Base-by-base conservation (phyloP, 768 basidiomycete genomes). In the Coprinellus aureogranulatus region DNA sequence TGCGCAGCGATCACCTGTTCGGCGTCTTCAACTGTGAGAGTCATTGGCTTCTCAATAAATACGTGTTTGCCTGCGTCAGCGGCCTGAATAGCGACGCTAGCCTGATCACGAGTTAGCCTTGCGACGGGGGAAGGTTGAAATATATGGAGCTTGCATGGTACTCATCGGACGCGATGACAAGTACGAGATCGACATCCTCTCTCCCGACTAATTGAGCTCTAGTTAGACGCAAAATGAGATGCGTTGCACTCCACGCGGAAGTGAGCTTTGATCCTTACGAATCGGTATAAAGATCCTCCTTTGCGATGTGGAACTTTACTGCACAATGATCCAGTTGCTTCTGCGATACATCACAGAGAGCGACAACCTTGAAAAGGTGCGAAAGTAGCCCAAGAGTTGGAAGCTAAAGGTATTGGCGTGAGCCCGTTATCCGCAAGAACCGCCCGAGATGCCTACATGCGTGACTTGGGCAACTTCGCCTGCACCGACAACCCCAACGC, bases 351-450 rank as follows among this genome's bases (percentile, higher is more conserved):
- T 52, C 50, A 20, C 50, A 52, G 11, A 52, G 34, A 5, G 50
- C 50, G 20, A 52, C 34, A 16, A 52, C 31, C 34, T 52, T 34
- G 50, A 20, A 52, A 8, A 52, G 31, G 23, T 52, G 50, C 20
- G 50, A 39, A 39, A 52, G 50, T 23, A 52, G 31, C n/a, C 50
- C 50, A 18, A 52, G 34, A n/a, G 50, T 52, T 30, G 50, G 50
- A 22, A 52, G 30, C 50, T 52, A 34, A 49, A 16, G 14, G 1
- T 6, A 6, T 14, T 34, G 8, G 4, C 14, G 22, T 52, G 16
- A 37, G 23, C 22, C 18, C 3, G 50, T 16, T 20, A 9, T 39
- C 18, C 18, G n/a, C 9, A 20, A 18, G 20, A 37, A 20, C n/a
- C 34, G 30, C 31, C n/a, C 3, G 6, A 27, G 12, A 20, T 37